phyloP scores from a whole-genome alignment of 2,329 filamentous ascomycete genomes.

The Pseudocercospora crystallina region DNA sequence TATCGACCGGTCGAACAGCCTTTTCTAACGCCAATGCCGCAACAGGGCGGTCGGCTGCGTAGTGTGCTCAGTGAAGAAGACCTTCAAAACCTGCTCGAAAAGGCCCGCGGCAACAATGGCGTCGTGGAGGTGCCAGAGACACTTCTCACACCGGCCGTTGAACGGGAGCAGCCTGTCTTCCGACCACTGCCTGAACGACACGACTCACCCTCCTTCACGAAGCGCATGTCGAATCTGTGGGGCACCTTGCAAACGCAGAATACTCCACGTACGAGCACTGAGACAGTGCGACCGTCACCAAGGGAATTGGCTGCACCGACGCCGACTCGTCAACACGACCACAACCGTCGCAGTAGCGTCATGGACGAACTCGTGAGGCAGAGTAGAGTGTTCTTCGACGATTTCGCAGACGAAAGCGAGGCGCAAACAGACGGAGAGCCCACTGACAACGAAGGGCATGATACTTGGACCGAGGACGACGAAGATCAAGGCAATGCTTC shows the following conservation, averaged over 20 bases:
- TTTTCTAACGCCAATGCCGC: conserved; percentile 30
- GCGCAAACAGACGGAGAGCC: conserved; percentile 8
- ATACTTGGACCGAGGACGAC: conserved; percentile 4
- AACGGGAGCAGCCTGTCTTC: conserved; percentile 15
- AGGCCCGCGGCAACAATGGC: conserved; percentile 34
- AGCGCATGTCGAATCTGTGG: conserved; percentile 34
- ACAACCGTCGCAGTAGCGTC: conserved; percentile 32
- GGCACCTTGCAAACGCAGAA: conserved; percentile 18
- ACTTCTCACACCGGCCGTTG: conserved; percentile 24
- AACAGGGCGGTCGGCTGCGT: conserved; percentile 23
- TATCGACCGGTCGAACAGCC: conserved; percentile 34
- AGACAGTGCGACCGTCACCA: conserved; percentile 22
- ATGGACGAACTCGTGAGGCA: conserved; percentile 48
- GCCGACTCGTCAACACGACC: conserved; percentile 13
- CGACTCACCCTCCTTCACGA: conserved; percentile 32
- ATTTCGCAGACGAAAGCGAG: conserved; percentile 34
- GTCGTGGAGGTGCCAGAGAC: conserved; percentile 28
- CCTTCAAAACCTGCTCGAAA: conserved; percentile 41
- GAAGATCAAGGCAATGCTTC: conserved; percentile 1
- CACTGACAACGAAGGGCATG: conserved; percentile 3
- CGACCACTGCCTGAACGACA: conserved; percentile 18
- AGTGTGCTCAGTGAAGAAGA: conserved; percentile 50
- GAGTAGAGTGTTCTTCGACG: conserved; percentile 49
- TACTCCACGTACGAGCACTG: conserved; percentile 22
- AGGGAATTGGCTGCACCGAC: conserved; percentile 10